These are phyloP conservation scores for Rhexocercosporidium sp. DNA, from an alignment of 2,329 filamentous ascomycete genomes.

Conservation along the genomic window DNA sequence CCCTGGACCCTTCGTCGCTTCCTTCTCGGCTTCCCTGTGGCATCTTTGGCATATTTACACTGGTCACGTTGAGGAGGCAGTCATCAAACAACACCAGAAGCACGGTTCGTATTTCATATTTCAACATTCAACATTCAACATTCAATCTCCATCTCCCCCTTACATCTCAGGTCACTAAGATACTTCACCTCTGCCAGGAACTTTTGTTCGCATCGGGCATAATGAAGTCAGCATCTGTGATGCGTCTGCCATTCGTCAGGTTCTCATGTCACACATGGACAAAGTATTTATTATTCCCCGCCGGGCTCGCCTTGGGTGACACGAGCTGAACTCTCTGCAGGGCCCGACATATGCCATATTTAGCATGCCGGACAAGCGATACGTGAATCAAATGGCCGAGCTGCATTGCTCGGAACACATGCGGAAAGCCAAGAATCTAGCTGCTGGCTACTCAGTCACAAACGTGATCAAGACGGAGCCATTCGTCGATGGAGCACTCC, in stretches of 20 bases:
- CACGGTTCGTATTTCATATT: constrained; percentile 41
- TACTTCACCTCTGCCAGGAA: constrained; percentile 31
- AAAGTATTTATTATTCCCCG: constrained; percentile 31
- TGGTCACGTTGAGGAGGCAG: constrained; percentile 46
- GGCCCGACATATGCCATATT: constrained; percentile 20
- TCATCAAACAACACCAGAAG: constrained; percentile 46
- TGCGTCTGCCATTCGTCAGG: constrained; percentile 44
- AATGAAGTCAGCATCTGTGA: constrained; percentile 52
- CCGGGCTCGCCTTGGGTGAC: background rate
- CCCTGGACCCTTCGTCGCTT: constrained; percentile 49
- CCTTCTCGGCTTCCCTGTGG: constrained; percentile 47
- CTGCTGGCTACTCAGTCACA: constrained; percentile 41
- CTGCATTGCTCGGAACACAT: constrained; percentile 45
- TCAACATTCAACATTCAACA: background rate
- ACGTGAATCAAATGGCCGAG: constrained; percentile 48
- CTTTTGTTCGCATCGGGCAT: constrained; percentile 50
- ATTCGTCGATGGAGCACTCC: constrained; percentile 40
- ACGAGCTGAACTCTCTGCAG: constrained; percentile 8
- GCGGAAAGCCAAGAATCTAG: constrained; percentile 42
- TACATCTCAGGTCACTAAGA: background rate
- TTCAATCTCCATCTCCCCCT: background rate
- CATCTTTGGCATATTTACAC: constrained; percentile 45
- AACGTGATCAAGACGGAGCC: constrained; percentile 39
- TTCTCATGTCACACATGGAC: constrained; percentile 43
- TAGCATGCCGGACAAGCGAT: constrained; percentile 47